These are phyloP conservation scores for Ustilago crameri DNA, from an alignment of 1,284 basidiomycete species.

Conservation along the genomic window DNA sequence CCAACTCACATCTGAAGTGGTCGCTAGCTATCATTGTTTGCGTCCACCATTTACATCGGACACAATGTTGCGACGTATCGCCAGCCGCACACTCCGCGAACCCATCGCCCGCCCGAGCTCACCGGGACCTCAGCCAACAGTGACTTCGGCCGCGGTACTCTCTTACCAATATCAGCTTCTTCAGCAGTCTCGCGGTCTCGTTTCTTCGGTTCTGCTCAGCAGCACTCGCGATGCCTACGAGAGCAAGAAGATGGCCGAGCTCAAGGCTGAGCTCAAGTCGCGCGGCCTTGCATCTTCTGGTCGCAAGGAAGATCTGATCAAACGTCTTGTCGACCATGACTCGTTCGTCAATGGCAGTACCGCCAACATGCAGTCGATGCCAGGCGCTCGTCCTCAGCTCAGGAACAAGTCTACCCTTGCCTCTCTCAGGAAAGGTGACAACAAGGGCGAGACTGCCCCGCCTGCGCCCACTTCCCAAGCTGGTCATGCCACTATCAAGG, in stretches of 20 bases:
- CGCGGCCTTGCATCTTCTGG: conserved; percentile 59
- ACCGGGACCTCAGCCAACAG: conserved; percentile 35
- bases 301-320: conserved; percentile 59
- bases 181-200: conserved; percentile 50
- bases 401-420: conserved; percentile 57
- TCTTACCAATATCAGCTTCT: conserved; percentile 48
- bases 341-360: conserved; percentile 52
- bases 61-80: conserved; percentile 47
- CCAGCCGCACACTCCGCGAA: conserved; percentile 45
- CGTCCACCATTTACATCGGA: conserved; percentile 4
- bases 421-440: conserved; percentile 24
- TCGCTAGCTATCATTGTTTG: conserved; percentile 6
- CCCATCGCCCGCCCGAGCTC: conserved; percentile 33
- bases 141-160: conserved; percentile 45
- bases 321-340: conserved; percentile 58
- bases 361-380: conserved; percentile 23
- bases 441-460: conserved; percentile 24
- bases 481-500: conserved; percentile 21
- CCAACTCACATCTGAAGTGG: not conserved
- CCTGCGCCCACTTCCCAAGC: conserved; percentile 30
- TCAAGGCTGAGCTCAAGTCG: conserved; percentile 57
- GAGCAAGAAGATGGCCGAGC: conserved; percentile 51
- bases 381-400: conserved; percentile 34
- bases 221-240: conserved; percentile 59
- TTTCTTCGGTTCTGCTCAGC: conserved; percentile 60